These are phyloP conservation scores for Lagerstroemia speciosa DNA, from an alignment of 345 rosid genomes.

Conservation along the genomic window DNA sequence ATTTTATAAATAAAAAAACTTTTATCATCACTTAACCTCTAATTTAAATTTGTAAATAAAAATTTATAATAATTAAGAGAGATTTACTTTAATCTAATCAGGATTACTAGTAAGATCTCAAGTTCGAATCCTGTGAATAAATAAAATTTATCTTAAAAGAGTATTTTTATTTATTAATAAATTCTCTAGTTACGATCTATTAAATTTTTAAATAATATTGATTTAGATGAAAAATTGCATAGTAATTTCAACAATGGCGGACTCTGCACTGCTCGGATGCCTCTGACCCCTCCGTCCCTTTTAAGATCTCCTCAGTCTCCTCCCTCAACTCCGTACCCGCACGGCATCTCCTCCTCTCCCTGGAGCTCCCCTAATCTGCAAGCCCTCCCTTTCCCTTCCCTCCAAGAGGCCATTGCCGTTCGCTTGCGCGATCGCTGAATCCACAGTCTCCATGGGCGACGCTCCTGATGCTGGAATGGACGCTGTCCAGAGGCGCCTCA, in stretches of 20 bases:
- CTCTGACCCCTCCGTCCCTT: conserved; percentile 18
- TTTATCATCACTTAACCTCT: no score
- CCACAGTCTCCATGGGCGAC: conserved; percentile 41
- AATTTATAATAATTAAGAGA: no score
- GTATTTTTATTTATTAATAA: no score
- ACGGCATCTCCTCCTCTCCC: not conserved
- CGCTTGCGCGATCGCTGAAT: not conserved
- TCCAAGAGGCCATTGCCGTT: not conserved
- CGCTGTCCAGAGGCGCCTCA: conserved; percentile 96
- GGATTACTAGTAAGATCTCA: no score
- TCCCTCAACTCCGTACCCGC: not conserved
- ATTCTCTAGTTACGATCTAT: no score
- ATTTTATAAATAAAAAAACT: no score
- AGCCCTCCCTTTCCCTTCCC: not conserved
- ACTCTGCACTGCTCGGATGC: conserved; percentile 3
- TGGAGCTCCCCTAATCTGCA: not conserved
- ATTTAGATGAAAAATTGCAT: no score
- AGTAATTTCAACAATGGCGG: not conserved
- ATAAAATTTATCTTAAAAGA: no score
- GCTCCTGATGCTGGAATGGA: conserved; percentile 71
- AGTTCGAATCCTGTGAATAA: no score
- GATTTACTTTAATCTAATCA: no score
- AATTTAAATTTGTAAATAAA: no score
- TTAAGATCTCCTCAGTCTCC: conserved; percentile 8
- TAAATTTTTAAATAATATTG: no score